Evolutionary conservation across 345 rosid species (phyloP), one percentile per base, ranked within the genome.

Genomic region (Melaleuca alternifolia): DNA sequence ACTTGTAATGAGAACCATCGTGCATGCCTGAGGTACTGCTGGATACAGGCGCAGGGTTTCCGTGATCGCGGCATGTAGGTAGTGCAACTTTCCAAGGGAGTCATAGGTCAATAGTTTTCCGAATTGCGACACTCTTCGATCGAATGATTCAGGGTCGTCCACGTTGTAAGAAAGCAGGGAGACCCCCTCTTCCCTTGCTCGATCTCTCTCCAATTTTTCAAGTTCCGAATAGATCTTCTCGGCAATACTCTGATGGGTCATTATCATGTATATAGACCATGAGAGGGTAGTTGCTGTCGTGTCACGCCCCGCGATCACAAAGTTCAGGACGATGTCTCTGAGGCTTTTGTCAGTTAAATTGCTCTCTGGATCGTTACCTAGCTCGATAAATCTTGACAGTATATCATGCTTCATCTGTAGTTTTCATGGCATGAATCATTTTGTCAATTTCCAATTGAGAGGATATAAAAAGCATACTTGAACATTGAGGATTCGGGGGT

Each of bases 231-330:
- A 94, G 51, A 97, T 94, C 91, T 90, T 95, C 81, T 93, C 89
- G 33, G 98, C 98, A 23, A 93, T 95, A 85, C 93, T 50, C 7
- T 84, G 87, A 87, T 95, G 90, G 62, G 88, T 91, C 96, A 95
- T 92, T 89, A 94, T 87, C 98, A 94, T 93, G 93, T 95, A 95
- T 62, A 94, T 89, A 7, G 96, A 97, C 99, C 99, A 96, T 37
- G 97, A 94, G 52, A 97, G 96, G 89, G 99, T 97, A 85, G 98
- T 93, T 50, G 99, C 98, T 30, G 99, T 96, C 20, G 99, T 97
- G 90, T 97, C 99, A 54, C 99, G 89, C n/a, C 99, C 98, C 44
- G 98, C 98, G 2, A 97, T 96, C 44, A 96, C 98, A 88, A 97
- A 97, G 92, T 97, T 96, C 16, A 97, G 94, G 75, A 97, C 94